Conservation (phyloP, 441 rosid species). For the Gossypium davidsonii region DNA sequence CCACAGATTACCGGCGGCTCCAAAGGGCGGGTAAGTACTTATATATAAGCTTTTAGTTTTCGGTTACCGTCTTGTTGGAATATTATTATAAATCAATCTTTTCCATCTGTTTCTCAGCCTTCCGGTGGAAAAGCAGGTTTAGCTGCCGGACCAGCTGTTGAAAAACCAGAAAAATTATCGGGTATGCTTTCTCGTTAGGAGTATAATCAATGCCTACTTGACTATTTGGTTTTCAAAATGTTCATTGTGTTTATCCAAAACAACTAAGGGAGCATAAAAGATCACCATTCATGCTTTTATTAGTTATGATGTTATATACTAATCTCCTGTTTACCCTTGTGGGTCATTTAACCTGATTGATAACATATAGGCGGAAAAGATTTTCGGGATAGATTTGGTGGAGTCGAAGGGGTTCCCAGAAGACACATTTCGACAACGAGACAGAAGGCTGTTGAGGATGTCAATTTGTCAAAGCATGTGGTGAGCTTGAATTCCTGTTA, state of each 20-base stretch:
- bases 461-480: slow-evolving; percentile 49
- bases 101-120: slow-evolving; percentile 31
- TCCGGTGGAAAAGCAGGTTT: slow-evolving; percentile 49
- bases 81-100: slow-evolving; percentile 4
- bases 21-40: slow-evolving; percentile 62
- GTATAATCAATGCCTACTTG: neutral
- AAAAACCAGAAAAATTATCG: slow-evolving; percentile 56
- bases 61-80: slow-evolving; percentile 8
- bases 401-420: slow-evolving; percentile 77
- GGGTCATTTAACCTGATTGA: neutral
- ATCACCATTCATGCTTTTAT: neutral
- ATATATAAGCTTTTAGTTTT: slow-evolving; percentile 3
- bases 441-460: slow-evolving; percentile 54
- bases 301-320: neutral
- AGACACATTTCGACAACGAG: slow-evolving; percentile 51
- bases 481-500: slow-evolving; percentile 21
- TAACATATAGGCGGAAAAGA: slow-evolving; percentile 59
- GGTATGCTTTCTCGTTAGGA: slow-evolving; percentile 32
- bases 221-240: neutral
- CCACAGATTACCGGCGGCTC: slow-evolving; percentile 79
- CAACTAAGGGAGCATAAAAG: neutral
- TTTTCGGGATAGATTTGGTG: slow-evolving; percentile 73
- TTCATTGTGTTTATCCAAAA: neutral
- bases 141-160: slow-evolving; percentile 53
- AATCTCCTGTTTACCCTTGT: neutral